phyloP scores from a whole-genome alignment of 2,329 filamentous ascomycete species.

The Ceratocystis destructans region DNA sequence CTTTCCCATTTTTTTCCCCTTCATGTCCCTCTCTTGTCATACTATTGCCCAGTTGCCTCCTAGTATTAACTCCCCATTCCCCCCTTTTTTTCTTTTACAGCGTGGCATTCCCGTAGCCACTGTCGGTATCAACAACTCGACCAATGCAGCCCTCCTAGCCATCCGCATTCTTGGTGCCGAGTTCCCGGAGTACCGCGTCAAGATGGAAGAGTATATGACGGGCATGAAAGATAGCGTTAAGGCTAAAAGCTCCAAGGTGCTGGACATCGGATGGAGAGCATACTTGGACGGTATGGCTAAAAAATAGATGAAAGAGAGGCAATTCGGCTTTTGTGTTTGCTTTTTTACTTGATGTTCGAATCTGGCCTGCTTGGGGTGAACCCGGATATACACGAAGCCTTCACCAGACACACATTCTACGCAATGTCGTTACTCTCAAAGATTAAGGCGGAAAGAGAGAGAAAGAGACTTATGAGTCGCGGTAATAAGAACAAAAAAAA shows the following conservation, averaged over 20 bases:
- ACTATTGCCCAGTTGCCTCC: slow-evolving; percentile 20
- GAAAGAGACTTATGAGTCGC: not conserved
- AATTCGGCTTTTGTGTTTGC: not conserved
- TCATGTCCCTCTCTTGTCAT: slow-evolving; percentile 27
- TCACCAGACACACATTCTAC: not conserved
- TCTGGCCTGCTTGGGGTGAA: not conserved
- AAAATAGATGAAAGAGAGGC: slow-evolving; percentile 20
- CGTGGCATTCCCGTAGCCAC: slow-evolving; percentile 59
- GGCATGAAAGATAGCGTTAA: slow-evolving; percentile 51
- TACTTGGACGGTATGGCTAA: slow-evolving; percentile 34
- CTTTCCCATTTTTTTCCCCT: slow-evolving; percentile 23
- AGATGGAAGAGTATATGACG: slow-evolving; percentile 47
- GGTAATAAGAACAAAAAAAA: not conserved
- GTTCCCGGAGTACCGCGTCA: slow-evolving; percentile 41
- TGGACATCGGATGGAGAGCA: slow-evolving; percentile 41
- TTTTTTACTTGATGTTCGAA: not conserved
- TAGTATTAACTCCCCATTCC: not conserved
- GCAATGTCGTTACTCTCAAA: not conserved
- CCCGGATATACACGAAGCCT: not conserved
- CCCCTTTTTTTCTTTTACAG: not conserved
- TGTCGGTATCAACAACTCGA: slow-evolving; percentile 67
- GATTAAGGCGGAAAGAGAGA: not conserved
- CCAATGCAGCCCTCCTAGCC: slow-evolving; percentile 61
- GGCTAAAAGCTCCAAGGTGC: slow-evolving; percentile 45
- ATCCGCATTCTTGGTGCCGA: slow-evolving; percentile 50